These are phyloP conservation scores for Naganishia liquefaciens DNA, from an alignment of 1,284 basidiomycete species.

Conservation along the genomic window DNA sequence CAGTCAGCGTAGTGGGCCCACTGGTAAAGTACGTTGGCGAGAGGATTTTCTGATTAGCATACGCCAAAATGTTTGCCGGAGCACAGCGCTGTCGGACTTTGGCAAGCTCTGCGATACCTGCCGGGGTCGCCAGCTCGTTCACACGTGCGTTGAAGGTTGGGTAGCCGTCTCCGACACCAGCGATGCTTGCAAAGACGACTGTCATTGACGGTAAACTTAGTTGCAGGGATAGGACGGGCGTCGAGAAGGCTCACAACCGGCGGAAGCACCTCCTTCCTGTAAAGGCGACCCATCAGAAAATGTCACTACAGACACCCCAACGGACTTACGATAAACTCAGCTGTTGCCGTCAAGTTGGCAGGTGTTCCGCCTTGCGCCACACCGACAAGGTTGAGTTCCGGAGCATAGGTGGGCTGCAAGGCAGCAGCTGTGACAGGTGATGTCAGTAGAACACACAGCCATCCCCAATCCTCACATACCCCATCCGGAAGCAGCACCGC, in stretches of 20 bases:
- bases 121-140: constrained; percentile 8
- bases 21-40: constrained; percentile 9
- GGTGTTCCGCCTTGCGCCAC: constrained; percentile 16
- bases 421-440: constrained; percentile 7
- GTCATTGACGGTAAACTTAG: neutral
- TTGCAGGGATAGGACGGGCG: neutral
- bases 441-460: neutral
- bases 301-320: neutral
- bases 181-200: constrained; percentile 24
- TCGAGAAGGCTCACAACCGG: neutral
- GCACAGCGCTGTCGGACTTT: constrained; percentile 19
- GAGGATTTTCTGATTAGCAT: constrained; percentile 10
- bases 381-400: constrained; percentile 18
- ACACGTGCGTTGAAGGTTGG: constrained; percentile 16
- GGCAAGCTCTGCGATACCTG: neutral
- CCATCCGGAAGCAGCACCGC: constrained; percentile 27
- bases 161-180: constrained; percentile 10
- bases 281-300: neutral
- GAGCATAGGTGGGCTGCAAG: constrained; percentile 21
- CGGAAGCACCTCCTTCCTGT: constrained; percentile 14
- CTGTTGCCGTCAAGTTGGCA: constrained; percentile 21
- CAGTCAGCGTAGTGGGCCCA: neutral
- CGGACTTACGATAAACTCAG: constrained; percentile 13
- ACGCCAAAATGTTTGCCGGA: constrained; percentile 14
- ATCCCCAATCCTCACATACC: neutral